Evolutionary conservation across 1,139 yeast genomes (phyloP), one percentile per base, ranked within the genome.

Genomic region (Pichia sp.): DNA sequence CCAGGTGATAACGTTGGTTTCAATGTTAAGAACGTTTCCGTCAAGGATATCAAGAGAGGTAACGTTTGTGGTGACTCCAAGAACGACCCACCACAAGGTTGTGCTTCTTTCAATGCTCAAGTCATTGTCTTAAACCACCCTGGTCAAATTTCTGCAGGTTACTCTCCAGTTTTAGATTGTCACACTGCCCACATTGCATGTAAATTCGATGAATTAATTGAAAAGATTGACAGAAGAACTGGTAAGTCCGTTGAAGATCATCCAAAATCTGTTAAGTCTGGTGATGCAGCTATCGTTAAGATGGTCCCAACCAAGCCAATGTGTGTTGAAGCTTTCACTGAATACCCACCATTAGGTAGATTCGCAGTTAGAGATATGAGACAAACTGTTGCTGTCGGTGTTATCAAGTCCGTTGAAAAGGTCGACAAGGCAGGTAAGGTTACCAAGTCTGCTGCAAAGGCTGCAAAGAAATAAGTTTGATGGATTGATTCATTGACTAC

Each of bases 341-440:
- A 84, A 72, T 86, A 84, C 89, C 95, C 96, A 74, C 96, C 96
- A 69, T 84, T 86, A 69, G 96, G 96, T 71, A 86, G 96, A 81
- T 88, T 88, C 79, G 96, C 96, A 67, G 96, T 88, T 79, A 91
- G 96, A 83, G 96, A 88, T 75, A 88, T 88, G 96, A 85, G 96
- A 83, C 96, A 86, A 76, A 88, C 96, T 61, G 97, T 89, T 64
- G 96, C 96, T 68, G 96, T 89, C 70, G 97, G 96, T 86, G 96
- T 89, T 69, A 86, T 89, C 91, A 89, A 89, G 85, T 74, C 93
- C 61, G 97, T 91, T 65, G 96, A 79, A 68, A 91, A 91, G 85
- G 67, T 93, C 57, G 93, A 82, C 76, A 79, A 77, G 74, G 63
- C 63, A 44, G 95, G 94, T 78, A 91, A 91, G 91, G 96, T 91